Percentiles rank a stretch among this genome's conserved stretches.
phyloP scores from a whole-genome alignment of 352 stramenopile genomes.

The Phytophthora kernoviae region DNA sequence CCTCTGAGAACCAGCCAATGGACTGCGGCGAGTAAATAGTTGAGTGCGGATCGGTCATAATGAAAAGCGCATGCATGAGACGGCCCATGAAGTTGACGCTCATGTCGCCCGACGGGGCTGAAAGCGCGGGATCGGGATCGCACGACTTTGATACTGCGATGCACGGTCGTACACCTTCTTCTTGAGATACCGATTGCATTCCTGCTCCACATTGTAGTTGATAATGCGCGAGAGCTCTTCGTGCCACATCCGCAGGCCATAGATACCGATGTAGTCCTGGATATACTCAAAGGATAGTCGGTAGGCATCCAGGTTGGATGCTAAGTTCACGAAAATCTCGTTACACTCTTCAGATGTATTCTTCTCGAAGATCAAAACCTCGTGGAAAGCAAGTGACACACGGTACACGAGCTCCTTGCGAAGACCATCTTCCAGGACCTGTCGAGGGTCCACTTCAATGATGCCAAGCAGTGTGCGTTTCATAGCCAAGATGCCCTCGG shows the following conservation, averaged over 20 bases:
- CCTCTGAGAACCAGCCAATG: conserved; percentile 92
- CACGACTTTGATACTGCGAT: conserved; percentile 91
- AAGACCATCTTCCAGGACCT: conserved; percentile 93
- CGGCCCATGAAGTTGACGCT: conserved; percentile 95
- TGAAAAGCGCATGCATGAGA: conserved; percentile 91
- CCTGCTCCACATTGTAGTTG: conserved; percentile 96
- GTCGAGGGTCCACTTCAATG: conserved; percentile 93
- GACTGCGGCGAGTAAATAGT: conserved; percentile 93
- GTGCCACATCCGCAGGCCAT: conserved; percentile 95
- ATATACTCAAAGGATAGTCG: conserved; percentile 94
- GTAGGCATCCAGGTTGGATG: conserved; percentile 90
- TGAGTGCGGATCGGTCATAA: conserved; percentile 91
- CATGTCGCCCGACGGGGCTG: conserved; percentile 83
- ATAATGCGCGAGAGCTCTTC: conserved; percentile 95
- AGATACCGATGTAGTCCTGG: conserved; percentile 96
- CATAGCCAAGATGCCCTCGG: conserved; percentile 95
- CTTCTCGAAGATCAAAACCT: conserved; percentile 87
- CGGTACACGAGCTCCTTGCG: conserved; percentile 94
- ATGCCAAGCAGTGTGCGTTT: conserved; percentile 94
- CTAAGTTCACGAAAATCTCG: conserved; percentile 84
- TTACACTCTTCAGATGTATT: conserved; percentile 86
- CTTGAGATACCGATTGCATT: conserved; percentile 95
- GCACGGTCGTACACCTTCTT: conserved; percentile 93
- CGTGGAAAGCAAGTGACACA: conserved; percentile 85
- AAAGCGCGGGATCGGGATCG: conserved; percentile 93